A percentile compares a stretch with the other conserved stretches of the same genome.
Evolutionary conservation across 83 land plant species (phyloP).

Genomic region (Isoetes engelmannii): DNA sequence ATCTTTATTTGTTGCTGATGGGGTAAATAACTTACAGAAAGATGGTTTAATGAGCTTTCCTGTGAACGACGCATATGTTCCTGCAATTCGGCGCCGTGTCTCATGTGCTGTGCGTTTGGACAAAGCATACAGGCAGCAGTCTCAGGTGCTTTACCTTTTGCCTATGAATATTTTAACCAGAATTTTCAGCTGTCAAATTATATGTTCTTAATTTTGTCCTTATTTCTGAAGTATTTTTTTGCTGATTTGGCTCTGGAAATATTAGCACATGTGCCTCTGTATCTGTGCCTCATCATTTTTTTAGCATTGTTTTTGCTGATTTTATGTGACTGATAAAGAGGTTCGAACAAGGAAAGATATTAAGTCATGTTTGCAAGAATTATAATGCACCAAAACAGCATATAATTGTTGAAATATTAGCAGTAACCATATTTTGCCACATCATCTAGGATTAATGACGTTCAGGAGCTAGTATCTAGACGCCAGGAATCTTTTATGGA

Average conservation of each 20-base stretch:
- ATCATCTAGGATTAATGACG: no score
- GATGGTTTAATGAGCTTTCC: conserved; percentile 66
- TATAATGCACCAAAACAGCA: no score
- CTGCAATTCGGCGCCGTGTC: conserved; percentile 58
- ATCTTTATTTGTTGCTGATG: background rate
- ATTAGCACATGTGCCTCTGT: background rate
- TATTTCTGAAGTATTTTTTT: background rate
- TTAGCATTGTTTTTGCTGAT: background rate
- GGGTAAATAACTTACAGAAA: conserved; percentile 25
- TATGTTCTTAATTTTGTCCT: conserved; percentile 1
- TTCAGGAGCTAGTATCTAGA: no score
- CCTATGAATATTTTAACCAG: background rate
- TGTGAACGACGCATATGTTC: conserved; percentile 65
- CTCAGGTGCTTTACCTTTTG: conserved; percentile 47
- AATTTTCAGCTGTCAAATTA: conserved; percentile 1
- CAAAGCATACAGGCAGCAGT: conserved; percentile 45
- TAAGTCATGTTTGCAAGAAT: no score
- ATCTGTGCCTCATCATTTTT: background rate
- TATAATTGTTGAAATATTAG: no score
- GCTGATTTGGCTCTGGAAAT: background rate
- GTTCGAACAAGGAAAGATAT: no score
- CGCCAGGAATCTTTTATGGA: no score
- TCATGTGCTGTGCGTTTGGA: conserved; percentile 78
- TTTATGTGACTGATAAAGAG: background rate
- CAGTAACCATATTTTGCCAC: no score